A percentile compares a stretch with the other conserved stretches of the same genome.
Conservation (phyloP, 2,329 filamentous ascomycete species). For the Penicillium fuscoglaucum region DNA sequence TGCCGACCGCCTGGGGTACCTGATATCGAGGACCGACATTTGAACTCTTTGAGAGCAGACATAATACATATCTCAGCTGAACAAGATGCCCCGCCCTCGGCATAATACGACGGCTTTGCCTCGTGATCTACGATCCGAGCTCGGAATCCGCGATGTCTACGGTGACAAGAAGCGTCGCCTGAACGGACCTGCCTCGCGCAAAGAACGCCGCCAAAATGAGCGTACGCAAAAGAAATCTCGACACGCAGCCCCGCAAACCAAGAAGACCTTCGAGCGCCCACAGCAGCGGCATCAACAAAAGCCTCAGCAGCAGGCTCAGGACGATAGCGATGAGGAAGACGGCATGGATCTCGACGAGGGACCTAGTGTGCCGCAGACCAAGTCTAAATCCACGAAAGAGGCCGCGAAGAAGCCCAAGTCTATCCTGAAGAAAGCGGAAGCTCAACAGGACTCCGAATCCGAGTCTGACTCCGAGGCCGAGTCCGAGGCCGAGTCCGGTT, state of each 20-base stretch:
- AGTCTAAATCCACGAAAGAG: constrained; percentile 26
- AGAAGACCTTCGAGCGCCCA: constrained; percentile 13
- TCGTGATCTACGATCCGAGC: constrained; percentile 39
- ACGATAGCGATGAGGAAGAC: constrained; percentile 27
- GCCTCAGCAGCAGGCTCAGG: constrained; percentile 14
- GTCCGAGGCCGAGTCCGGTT: background rate
- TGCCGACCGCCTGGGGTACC: constrained; percentile 19
- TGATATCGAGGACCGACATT: constrained; percentile 3
- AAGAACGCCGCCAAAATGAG: constrained; percentile 67
- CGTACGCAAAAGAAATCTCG: constrained; percentile 61
- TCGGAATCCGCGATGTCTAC: constrained; percentile 42
- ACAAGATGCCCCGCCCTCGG: constrained; percentile 34
- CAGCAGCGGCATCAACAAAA: constrained; percentile 17
- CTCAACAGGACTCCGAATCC: constrained; percentile 26
- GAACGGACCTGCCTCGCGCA: constrained; percentile 48
- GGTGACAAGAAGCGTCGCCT: constrained; percentile 35
- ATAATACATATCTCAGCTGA: background rate
- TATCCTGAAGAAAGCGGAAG: constrained; percentile 39
- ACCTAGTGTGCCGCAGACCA: constrained; percentile 15
- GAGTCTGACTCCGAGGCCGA: background rate
- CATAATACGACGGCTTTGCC: constrained; percentile 48
- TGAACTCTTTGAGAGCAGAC: background rate
- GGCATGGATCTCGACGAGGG: constrained; percentile 22
- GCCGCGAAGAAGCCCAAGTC: constrained; percentile 32
- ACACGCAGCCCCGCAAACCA: constrained; percentile 27